phyloP scores from a whole-genome alignment of 2,329 filamentous ascomycete genomes.

The Ophidiomyces ophidiicola region DNA sequence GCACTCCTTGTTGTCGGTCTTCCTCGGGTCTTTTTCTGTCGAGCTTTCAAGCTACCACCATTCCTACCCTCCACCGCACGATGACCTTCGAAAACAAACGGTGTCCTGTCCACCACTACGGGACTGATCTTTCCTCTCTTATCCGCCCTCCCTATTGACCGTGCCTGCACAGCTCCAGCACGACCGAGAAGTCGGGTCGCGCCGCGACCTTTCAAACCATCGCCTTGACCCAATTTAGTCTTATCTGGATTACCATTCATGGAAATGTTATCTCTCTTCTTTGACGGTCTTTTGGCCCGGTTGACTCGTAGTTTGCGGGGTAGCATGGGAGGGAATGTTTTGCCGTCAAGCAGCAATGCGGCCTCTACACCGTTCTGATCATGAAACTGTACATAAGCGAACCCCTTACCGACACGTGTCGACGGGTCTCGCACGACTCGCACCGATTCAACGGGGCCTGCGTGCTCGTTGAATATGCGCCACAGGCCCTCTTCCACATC shows the following conservation, averaged over 20 bases:
- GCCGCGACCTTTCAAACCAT: constrained; percentile 30
- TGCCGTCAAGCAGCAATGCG: constrained; percentile 76
- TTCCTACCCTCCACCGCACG: constrained; percentile 27
- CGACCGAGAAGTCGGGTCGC: constrained; percentile 29
- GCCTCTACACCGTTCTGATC: constrained; percentile 80
- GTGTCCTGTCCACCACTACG: constrained; percentile 13
- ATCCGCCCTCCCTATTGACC: constrained; percentile 16
- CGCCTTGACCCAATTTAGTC: not conserved
- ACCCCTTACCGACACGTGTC: constrained; percentile 88
- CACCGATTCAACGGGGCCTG: constrained; percentile 78
- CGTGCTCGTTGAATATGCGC: constrained; percentile 31
- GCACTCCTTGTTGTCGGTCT: constrained; percentile 33
- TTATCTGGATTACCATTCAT: constrained; percentile 13
- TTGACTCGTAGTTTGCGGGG: constrained; percentile 75
- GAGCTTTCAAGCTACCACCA: constrained; percentile 25
- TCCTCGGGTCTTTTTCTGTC: constrained; percentile 22
- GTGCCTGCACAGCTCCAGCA: constrained; percentile 28
- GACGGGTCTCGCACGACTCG: constrained; percentile 79
- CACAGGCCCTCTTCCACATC: constrained; percentile 76
- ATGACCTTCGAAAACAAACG: constrained; percentile 36
- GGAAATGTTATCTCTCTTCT: constrained; percentile 29
- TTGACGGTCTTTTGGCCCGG: constrained; percentile 52
- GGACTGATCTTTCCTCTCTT: constrained; percentile 13
- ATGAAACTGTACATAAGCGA: constrained; percentile 95
- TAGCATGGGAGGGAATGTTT: constrained; percentile 91